Evolutionary conservation across 1,139 yeast species (phyloP), one percentile per base, ranked within the genome.

Genomic region (Arxiozyma bovina): DNA sequence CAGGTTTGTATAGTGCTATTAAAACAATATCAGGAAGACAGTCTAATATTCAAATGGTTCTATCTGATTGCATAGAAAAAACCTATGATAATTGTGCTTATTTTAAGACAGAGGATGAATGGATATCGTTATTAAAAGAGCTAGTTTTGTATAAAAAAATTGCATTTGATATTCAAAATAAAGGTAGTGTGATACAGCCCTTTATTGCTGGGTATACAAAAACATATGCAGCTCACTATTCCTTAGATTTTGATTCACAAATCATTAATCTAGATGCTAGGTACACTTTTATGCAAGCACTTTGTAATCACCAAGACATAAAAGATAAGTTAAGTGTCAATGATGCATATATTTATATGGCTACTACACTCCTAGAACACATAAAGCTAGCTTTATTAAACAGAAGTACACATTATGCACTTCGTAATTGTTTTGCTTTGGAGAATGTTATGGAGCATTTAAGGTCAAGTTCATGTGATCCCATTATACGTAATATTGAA

Each of bases 371-470:
- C 9, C 21, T 46, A 12, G 40, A 30, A 15, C 18, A 46, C 15
- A 46, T 60, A 4, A 50, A 57, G 8, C 41, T 55, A 15, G 58
- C 67, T 3, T 46, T 66, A 38, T 55, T 59, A 20, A 50, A 51
- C 21, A 45, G 52, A 15, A 48, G 55, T 27, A 51, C 61, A n/a
- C 67, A 65, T 51, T 66, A 62, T 49, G 63, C 66, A 18, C 53
- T 66, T 15, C 57, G 61, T 30, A 56, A 53, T 23, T 57, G 63
- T 1, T 58, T 61, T 38, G 15, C 57, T 18, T n/a, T 64, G 42
- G 59, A 59, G 4, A 50, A 55, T 41, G n/a, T 57, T 17, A 25
- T 55, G 0, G 22, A 53, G 17, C 30, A 20, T 6, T 12, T 34
- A 25, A 34, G 25, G 7, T 18, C 30, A 6, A 20, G 18, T 25